Evolutionary conservation across 306 rosid species (phyloP).

Genomic region (Argentina anserina): DNA sequence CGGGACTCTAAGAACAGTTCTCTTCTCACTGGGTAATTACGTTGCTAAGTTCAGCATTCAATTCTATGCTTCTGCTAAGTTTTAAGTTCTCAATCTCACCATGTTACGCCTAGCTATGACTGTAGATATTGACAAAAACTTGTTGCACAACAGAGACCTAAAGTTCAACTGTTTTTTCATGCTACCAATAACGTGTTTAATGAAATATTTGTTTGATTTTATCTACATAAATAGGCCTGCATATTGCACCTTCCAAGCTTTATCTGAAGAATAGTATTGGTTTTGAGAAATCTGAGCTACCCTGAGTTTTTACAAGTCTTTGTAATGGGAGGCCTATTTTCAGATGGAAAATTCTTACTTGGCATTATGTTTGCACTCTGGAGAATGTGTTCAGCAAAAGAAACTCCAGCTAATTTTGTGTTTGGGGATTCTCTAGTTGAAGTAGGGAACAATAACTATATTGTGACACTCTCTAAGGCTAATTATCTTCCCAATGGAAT

Average conservation of each 20-base stretch:
- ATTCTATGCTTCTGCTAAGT: conserved; percentile 21
- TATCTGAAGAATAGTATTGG: neutral
- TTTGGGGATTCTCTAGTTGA: conserved; percentile 77
- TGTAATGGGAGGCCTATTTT: conserved; percentile 27
- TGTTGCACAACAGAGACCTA: no score
- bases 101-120: neutral
- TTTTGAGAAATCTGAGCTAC: conserved; percentile 1
- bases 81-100: neutral
- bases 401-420: conserved; percentile 53
- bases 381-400: conserved; percentile 30
- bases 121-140: neutral
- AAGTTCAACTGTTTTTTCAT: neutral
- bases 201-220: neutral
- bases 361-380: conserved; percentile 20
- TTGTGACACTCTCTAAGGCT: conserved; percentile 53
- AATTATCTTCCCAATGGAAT: conserved; percentile 55
- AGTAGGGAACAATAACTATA: conserved; percentile 63
- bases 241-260: neutral
- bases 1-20: neutral
- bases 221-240: neutral
- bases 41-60: conserved; percentile 29
- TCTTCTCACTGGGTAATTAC: conserved; percentile 8
- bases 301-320: neutral
- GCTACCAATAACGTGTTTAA: neutral
- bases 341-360: conserved; percentile 18